Evolutionary conservation across 179 eudicot species (phyloP), one percentile per base, ranked within the genome.

Genomic region (Amaranthus tricolor): DNA sequence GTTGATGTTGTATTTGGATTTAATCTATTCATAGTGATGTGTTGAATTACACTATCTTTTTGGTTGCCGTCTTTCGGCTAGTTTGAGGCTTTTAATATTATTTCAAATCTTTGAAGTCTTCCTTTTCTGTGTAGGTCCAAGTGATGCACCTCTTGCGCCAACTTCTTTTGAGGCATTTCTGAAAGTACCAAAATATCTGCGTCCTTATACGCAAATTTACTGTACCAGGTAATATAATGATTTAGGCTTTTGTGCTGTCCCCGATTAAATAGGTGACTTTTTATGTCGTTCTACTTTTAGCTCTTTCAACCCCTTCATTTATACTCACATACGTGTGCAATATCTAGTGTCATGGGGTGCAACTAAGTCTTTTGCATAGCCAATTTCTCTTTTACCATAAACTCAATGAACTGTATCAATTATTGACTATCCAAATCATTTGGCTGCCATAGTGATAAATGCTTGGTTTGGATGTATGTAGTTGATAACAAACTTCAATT

Each of bases 121-220:
- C 50, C 57, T 65, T 21, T 55, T 79, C 73, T 76, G 43, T 78
- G 60, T 82, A 95, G 99, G 99, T 74, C 99, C 99, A 67, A 83
- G 87, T 80, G 99, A 95, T 80, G 93, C 98, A 64, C 99, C 99
- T 69, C 87, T 95, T 52, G 98, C 99, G 66, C 78, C 98, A 66
- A 86, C 85, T 76, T 84, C 88, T 77, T 95, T 95, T 75, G 98
- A 95, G 82, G 97, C 98, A 58, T 95, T 95, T 86, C 74, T 93
- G 80, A 95, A 93, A 88, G 97, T 95, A 77, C 99, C 99, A 7
- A 89, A 88, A 68, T 95, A 88, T 73, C 84, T 95, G 55, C 94
- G 99, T 64, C 98, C 99, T 49, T 93, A 89, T 82, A 93, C 94
- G 72, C 98, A 95, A 85, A 89, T 95, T 77, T 95, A 88, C 76